These are phyloP conservation scores for Brassica incana DNA, from an alignment of 345 rosid genomes.

Conservation along the genomic window DNA sequence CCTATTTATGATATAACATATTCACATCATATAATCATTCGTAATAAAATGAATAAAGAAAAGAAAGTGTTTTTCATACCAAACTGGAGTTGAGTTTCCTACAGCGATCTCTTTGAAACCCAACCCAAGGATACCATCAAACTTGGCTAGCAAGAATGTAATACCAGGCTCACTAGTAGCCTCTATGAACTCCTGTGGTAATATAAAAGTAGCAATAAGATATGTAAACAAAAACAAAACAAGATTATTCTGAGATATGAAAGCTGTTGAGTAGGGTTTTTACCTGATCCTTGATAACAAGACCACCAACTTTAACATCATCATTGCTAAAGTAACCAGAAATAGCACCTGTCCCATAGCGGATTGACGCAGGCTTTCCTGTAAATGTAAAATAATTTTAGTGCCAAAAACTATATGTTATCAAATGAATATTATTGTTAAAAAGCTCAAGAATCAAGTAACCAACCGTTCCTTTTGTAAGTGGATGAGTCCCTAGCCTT, in stretches of 20 bases:
- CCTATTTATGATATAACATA: slow-evolving; percentile 44
- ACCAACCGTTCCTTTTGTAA: slow-evolving; percentile 71
- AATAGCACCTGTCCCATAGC: slow-evolving; percentile 84
- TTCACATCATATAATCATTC: slow-evolving; percentile 7
- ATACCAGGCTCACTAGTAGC: slow-evolving; percentile 88
- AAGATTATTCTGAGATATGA: slow-evolving; percentile 5
- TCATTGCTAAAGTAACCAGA: slow-evolving; percentile 89
- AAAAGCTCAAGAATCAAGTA: not conserved
- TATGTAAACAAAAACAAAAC: not conserved
- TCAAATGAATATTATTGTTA: not conserved
- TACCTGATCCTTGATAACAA: slow-evolving; percentile 73
- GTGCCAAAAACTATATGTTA: not conserved
- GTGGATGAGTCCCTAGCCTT: slow-evolving; percentile 70
- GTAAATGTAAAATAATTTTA: slow-evolving; percentile 16
- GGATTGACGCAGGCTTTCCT: slow-evolving; percentile 84
- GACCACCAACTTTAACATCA: slow-evolving; percentile 69
- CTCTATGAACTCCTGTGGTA: slow-evolving; percentile 77
- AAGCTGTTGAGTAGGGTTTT: not conserved
- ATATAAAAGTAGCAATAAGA: slow-evolving; percentile 2
- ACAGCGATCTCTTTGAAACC: slow-evolving; percentile 92
- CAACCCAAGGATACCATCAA: slow-evolving; percentile 92
- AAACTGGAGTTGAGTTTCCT: slow-evolving; percentile 78
- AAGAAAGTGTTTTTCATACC: slow-evolving; percentile 45
- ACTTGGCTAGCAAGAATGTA: slow-evolving; percentile 83
- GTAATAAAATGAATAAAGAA: not conserved